Base-by-base conservation (phyloP, 305 asterid species). In the Fraxinus angustifolia region DNA sequence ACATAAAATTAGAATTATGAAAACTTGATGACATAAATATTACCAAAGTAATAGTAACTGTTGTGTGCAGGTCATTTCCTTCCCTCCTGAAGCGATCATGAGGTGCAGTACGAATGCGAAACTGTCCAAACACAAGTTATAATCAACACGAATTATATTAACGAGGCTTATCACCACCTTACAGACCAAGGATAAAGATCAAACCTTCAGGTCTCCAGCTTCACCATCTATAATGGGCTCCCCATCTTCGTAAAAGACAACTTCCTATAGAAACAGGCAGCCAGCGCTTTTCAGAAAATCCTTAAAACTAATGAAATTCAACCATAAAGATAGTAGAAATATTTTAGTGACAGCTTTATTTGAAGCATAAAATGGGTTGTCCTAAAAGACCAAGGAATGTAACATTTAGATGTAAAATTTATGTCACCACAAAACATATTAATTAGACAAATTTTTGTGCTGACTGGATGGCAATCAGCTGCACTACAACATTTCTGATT, bases 151-250 rank as follows among this genome's bases (percentile, higher is more conserved):
- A 62, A 62, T 21, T 26, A 8, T 62, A 23, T 23, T 19, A 8
- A 8, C 67, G 16, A 8, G 6, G 16, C 34, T 8, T 12, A 3
- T 23, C 34, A 23, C 71, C 31, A 70, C n/a, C 73, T 28, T 60
- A 12, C 38, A 12, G 71, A 50, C 48, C 23, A 78, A 50, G 31
- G 84, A 82, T 81, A 34, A 68, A 40, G 35, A 75, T 74, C 90
- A 86, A 78, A 95, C 98, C 98, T 87, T 92, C 77, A 95, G 91
- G 84, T 95, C 99, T 83, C 98, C 99, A 82, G 97, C 84, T 91
- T 95, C 99, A 77, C 99, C 99, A 84, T 95, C 99, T 86, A 91
- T 81, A 82, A 86, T 88, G 74, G 99, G 97, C 87, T 93, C 99
- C 72, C 99, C 99, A 26, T 95, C 99, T 87, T 92, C 98, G 71